Conservation (phyloP, 2,329 filamentous ascomycete species). For the Fusarium devonianum region DNA sequence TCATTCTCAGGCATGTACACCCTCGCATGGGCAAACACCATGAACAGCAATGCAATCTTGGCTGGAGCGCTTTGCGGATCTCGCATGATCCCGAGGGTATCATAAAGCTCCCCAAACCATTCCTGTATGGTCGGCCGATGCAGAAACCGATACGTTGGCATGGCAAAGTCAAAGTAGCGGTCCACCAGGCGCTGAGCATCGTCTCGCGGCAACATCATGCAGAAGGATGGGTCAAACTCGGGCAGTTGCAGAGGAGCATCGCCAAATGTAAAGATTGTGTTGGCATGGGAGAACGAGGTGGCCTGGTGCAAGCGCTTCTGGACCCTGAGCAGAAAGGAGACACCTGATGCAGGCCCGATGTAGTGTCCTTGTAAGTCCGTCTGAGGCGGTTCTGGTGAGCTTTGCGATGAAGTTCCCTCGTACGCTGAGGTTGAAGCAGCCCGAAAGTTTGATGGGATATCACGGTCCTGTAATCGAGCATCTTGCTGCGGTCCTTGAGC, state of each 20-base stretch:
- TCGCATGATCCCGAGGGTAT: constrained; percentile 42
- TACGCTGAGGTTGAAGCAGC: background rate
- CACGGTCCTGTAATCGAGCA: constrained; percentile 10
- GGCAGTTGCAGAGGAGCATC: constrained; percentile 54
- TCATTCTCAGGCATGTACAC: constrained; percentile 47
- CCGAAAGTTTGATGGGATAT: constrained; percentile 15
- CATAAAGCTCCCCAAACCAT: constrained; percentile 55
- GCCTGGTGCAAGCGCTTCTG: constrained; percentile 43
- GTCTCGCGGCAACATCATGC: constrained; percentile 51
- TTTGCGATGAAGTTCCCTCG: constrained; percentile 27
- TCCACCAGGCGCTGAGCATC: constrained; percentile 49
- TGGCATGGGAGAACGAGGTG: constrained; percentile 31
- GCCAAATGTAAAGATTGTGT: constrained; percentile 57
- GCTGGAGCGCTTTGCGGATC: constrained; percentile 32
- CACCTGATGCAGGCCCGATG: constrained; percentile 44
- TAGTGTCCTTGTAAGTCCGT: constrained; percentile 45
- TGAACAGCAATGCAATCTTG: constrained; percentile 55
- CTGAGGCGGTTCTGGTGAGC: constrained; percentile 43
- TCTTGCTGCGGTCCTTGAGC: background rate
- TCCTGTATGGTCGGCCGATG: constrained; percentile 58
- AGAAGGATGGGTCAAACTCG: constrained; percentile 46
- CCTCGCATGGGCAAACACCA: constrained; percentile 59
- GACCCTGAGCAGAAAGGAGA: constrained; percentile 43
- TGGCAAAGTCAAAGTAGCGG: constrained; percentile 64
- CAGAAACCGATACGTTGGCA: constrained; percentile 63